These are phyloP conservation scores for Glycine soja DNA, from an alignment of 306 rosid genomes.

Conservation along the genomic window DNA sequence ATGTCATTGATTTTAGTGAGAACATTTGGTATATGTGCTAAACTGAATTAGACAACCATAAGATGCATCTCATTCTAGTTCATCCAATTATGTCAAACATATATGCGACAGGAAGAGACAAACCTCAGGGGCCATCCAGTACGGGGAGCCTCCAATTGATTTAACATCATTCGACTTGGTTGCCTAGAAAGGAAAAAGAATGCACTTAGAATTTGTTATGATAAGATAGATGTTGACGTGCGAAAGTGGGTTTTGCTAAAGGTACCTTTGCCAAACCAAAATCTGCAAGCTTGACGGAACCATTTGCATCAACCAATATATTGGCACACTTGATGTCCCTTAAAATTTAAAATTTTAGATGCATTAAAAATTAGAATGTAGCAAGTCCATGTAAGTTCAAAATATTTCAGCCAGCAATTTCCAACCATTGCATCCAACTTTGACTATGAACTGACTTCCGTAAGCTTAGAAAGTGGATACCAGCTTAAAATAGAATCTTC, in stretches of 20 bases:
- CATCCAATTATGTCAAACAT: conserved; percentile 13
- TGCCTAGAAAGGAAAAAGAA: conserved; percentile 46
- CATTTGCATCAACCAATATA: conserved; percentile 61
- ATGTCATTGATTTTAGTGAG: neutral
- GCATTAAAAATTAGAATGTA: conserved; percentile 17
- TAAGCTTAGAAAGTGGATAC: neutral
- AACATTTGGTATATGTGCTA: neutral
- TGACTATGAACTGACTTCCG: neutral
- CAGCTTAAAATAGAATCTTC: neutral
- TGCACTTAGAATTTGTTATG: conserved; percentile 15
- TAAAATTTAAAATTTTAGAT: neutral
- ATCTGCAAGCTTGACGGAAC: conserved; percentile 65
- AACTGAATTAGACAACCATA: conserved; percentile 1
- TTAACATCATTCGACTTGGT: conserved; percentile 59
- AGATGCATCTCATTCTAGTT: conserved; percentile 32
- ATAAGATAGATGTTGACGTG: neutral
- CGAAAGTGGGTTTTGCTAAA: conserved; percentile 9
- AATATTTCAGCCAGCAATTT: conserved; percentile 17
- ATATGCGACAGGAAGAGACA: conserved; percentile 20
- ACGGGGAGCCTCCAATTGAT: conserved; percentile 64
- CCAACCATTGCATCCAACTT: conserved; percentile 18
- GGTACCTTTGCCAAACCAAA: conserved; percentile 65
- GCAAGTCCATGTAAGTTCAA: conserved; percentile 22
- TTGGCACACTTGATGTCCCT: conserved; percentile 68
- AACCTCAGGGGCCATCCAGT: conserved; percentile 72